Base-by-base conservation (phyloP, 306 rosid genomes). In the Cucurbita maxima region DNA sequence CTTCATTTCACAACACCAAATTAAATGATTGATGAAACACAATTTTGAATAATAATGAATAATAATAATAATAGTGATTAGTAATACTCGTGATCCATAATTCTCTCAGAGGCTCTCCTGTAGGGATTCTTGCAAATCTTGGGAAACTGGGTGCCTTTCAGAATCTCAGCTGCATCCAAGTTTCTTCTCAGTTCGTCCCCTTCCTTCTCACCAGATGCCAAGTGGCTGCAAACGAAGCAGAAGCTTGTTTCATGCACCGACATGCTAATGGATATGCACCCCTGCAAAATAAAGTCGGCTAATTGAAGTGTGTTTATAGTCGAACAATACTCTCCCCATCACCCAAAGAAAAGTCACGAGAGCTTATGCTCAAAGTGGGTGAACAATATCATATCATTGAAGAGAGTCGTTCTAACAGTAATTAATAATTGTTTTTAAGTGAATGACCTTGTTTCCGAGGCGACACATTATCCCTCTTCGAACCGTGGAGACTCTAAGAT, bases 141-240 rank as follows among this genome's bases (percentile, higher is more conserved):
- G 50, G 88, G 86, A 57, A 93, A 93, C 38, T 88, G 97, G 16
- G 82, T 84, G 76, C 84, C 58, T 80, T 85, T 93, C 13, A 90
- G 87, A 38, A 93, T 93, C 86, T 93, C 98, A 37, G 79, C 57
- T 55, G 88, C 98, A 77, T 93, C 98, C 3, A 92, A 75, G 63
- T 93, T 93, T 80, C 98, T 87, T 83, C 43, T 88, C 10, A 90
- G 73, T 83, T 90, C 98, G 63, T 93, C 97, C 0, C 98, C 98
- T 58, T 90, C 98, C 81, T 93, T 93, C 83, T 93, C 98, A 66
- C 98, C 98, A 3, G 98, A 93, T 72, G 98, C 98, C 89, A 93
- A 83, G 79, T 93, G 98, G 79, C 98, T 87, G 80, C 98, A 93
- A 41, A 90, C 87, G 77, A 93, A 87, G 84, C 98, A 93, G 77